A percentile compares a stretch with the other conserved stretches of the same genome.
Conservation (phyloP, 139 green algal genomes). For the Zygnema circumcarinatum region DNA sequence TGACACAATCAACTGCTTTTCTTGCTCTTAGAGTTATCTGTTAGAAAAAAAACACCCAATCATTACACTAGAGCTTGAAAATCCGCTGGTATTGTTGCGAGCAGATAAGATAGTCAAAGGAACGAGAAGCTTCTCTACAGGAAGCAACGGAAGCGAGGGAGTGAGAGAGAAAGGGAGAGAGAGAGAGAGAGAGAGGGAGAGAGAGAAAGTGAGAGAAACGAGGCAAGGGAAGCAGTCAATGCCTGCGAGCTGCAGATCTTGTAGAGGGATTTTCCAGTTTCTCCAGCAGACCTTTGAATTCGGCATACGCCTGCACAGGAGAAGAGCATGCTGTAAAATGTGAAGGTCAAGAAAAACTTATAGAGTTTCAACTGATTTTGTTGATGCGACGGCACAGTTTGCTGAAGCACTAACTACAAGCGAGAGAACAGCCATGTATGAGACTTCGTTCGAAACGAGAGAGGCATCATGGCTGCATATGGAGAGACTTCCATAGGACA, state of each 20-base stretch:
- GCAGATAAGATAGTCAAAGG: too few species aligned
- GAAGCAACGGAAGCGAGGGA: background rate
- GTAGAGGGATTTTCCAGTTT: slow-evolving; percentile 22
- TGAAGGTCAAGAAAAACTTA: too few species aligned
- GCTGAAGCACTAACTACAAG: too few species aligned
- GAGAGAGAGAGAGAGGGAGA: background rate
- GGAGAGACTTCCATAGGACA: background rate
- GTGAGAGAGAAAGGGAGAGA: background rate
- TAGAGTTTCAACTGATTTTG: too few species aligned
- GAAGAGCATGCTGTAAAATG: background rate
- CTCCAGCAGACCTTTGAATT: slow-evolving; percentile 49
- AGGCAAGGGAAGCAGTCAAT: too few species aligned
- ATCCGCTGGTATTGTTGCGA: too few species aligned
- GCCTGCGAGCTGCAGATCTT: slow-evolving; percentile 4
- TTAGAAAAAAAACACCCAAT: too few species aligned
- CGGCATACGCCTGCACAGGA: slow-evolving; percentile 35
- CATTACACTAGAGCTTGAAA: too few species aligned
- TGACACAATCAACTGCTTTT: slow-evolving; percentile 4
- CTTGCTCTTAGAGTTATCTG: background rate
- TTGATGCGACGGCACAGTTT: too few species aligned
- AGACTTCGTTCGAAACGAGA: background rate
- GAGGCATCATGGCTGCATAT: background rate
- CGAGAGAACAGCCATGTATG: background rate
- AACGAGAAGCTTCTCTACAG: too few species aligned
- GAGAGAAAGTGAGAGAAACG: background rate